phyloP scores from a whole-genome alignment of 2,329 filamentous ascomycete species.

The Neophaeococcomyces mojaviensis region DNA sequence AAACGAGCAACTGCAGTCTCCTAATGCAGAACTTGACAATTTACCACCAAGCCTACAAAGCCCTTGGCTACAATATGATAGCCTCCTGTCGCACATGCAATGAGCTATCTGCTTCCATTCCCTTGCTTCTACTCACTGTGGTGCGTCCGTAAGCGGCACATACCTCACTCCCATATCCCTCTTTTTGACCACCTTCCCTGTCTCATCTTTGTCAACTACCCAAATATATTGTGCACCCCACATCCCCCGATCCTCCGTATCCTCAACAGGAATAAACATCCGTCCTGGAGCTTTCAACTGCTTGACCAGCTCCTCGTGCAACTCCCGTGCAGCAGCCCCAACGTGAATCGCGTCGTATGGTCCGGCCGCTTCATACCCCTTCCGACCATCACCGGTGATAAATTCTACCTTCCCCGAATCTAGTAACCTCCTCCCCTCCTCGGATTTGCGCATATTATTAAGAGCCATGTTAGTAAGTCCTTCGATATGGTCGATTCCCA shows the following conservation, averaged over 20 bases:
- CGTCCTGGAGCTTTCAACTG: slow-evolving; percentile 74
- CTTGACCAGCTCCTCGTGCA: slow-evolving; percentile 65
- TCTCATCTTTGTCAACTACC: slow-evolving; percentile 54
- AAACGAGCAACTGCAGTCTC: too few species aligned
- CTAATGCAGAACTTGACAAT: too few species aligned
- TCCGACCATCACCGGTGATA: slow-evolving; percentile 65
- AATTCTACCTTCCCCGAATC: slow-evolving; percentile 61
- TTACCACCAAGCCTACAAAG: too few species aligned
- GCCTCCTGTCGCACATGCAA: too few species aligned
- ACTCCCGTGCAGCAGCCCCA: slow-evolving; percentile 69
- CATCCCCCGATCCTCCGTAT: slow-evolving; percentile 29
- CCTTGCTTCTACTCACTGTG: slow-evolving; percentile 24
- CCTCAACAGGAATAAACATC: slow-evolving; percentile 58
- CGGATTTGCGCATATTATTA: slow-evolving; percentile 58
- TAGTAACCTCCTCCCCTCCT: slow-evolving; percentile 53
- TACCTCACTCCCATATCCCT: slow-evolving; percentile 57
- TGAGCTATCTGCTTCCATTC: too few species aligned
- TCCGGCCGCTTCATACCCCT: slow-evolving; percentile 53
- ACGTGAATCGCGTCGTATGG: slow-evolving; percentile 93
- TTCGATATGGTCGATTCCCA: slow-evolving; percentile 68
- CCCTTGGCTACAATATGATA: too few species aligned
- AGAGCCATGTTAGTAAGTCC: slow-evolving; percentile 56
- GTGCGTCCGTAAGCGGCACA: slow-evolving; percentile 57
- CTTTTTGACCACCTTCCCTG: slow-evolving; percentile 49
- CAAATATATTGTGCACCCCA: slow-evolving; percentile 50